phyloP scores from a whole-genome alignment of 2,329 filamentous ascomycete genomes.

The Calonectria pauciramosa region DNA sequence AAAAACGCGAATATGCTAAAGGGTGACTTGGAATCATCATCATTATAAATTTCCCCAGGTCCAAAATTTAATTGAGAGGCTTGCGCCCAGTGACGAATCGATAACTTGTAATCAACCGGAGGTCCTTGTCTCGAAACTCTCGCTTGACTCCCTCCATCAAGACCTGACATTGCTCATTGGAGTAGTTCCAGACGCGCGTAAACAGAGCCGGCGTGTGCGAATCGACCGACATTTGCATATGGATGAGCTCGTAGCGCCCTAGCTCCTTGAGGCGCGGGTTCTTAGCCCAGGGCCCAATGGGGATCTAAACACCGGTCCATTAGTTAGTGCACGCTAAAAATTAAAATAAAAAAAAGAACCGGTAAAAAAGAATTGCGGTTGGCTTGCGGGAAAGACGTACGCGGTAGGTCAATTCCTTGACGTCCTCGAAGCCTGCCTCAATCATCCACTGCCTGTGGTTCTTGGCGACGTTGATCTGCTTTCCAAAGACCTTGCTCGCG shows the following conservation, averaged over 20 bases:
- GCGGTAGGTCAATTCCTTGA: constrained; percentile 39
- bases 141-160: constrained; percentile 64
- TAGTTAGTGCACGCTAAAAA: not conserved
- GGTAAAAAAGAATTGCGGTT: accelerated
- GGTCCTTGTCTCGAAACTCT: constrained; percentile 51
- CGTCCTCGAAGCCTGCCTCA: constrained; percentile 55
- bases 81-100: constrained; percentile 38
- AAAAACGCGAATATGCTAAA: not conserved
- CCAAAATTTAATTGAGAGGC: not conserved
- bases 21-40: not conserved
- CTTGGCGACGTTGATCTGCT: constrained; percentile 54
- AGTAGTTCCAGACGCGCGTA: constrained; percentile 53
- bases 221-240: constrained; percentile 60
- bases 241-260: constrained; percentile 51
- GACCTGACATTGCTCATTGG: constrained; percentile 56
- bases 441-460: constrained; percentile 55
- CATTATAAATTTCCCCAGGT: not conserved
- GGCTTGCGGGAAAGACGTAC: constrained; percentile 9
- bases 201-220: constrained; percentile 58
- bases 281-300: constrained; percentile 56
- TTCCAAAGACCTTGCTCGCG: constrained; percentile 53
- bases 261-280: constrained; percentile 53
- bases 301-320: constrained; percentile 46
- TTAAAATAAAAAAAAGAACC: too few species aligned
- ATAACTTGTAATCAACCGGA: constrained; percentile 40